Conservation (phyloP, 2,329 filamentous ascomycete genomes). For the Penicillium sp. region DNA sequence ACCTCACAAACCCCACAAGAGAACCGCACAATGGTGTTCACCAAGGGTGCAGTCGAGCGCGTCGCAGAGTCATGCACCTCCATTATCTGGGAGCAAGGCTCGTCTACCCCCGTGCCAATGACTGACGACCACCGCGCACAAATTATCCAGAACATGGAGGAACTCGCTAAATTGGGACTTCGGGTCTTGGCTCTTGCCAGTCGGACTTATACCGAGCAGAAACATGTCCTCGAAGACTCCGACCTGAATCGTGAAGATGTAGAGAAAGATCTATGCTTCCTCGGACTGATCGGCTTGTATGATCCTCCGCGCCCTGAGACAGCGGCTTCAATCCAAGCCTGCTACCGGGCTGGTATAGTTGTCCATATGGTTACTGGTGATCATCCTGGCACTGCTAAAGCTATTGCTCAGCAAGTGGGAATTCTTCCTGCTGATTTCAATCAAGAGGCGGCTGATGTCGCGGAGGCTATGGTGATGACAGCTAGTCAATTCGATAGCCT, state of each 20-base stretch:
- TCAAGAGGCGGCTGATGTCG: slow-evolving; percentile 58
- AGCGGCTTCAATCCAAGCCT: slow-evolving; percentile 64
- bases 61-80: slow-evolving; percentile 60
- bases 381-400: slow-evolving; percentile 70
- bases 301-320: slow-evolving; percentile 80
- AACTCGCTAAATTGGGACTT: slow-evolving; percentile 61
- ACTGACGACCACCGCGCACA: slow-evolving; percentile 54
- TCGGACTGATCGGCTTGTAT: slow-evolving; percentile 77
- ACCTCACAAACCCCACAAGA: slow-evolving; percentile 10
- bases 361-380: slow-evolving; percentile 83
- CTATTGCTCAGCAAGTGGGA: slow-evolving; percentile 73
- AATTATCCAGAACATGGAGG: slow-evolving; percentile 65
- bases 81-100: slow-evolving; percentile 47
- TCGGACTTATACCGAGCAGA: slow-evolving; percentile 9
- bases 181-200: slow-evolving; percentile 66
- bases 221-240: slow-evolving; percentile 22
- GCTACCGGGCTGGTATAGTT: slow-evolving; percentile 67
- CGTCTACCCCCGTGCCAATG: slow-evolving; percentile 43
- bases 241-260: slow-evolving; percentile 58
- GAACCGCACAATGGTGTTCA: slow-evolving; percentile 29
- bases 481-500: slow-evolving; percentile 75
- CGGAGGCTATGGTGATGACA: slow-evolving; percentile 66
- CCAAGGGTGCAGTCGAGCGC: slow-evolving; percentile 60
- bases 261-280: slow-evolving; percentile 66
- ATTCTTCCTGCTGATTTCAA: slow-evolving; percentile 65